Conservation (phyloP, 1,139 yeast species). For the Nakaseomyces uthaithaninus region DNA sequence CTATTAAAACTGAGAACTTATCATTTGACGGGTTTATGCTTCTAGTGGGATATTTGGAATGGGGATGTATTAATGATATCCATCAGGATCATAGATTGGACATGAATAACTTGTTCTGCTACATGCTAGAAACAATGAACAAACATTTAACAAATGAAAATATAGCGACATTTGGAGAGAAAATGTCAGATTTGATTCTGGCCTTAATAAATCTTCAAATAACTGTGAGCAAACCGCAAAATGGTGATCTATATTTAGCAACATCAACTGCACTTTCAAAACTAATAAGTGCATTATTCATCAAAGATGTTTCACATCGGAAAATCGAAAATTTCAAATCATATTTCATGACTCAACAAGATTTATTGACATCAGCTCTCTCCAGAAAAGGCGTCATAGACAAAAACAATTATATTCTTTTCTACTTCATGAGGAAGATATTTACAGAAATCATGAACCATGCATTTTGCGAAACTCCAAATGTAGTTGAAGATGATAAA, state of each 20-base stretch:
- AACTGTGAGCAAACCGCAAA: constrained; percentile 1
- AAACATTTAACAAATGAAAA: not conserved
- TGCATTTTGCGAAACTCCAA: not conserved
- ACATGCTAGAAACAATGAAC: constrained; percentile 2
- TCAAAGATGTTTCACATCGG: not conserved
- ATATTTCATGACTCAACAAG: constrained; percentile 3
- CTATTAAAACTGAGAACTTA: not conserved
- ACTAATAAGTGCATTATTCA: not conserved
- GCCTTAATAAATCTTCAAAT: not conserved
- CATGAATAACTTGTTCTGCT: constrained; percentile 2
- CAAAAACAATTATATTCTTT: constrained; percentile 1
- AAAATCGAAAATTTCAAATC: constrained; percentile 1
- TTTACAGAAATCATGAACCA: not conserved
- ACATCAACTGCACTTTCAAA: not conserved
- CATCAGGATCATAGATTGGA: constrained; percentile 2
- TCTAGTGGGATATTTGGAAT: not conserved
- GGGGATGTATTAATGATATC: constrained; percentile 5
- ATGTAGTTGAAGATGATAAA: constrained; percentile 2
- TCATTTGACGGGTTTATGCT: constrained; percentile 1
- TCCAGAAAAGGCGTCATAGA: constrained; percentile 1
- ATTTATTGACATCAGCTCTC: not conserved
- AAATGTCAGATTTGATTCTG: not conserved
- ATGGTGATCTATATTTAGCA: not conserved
- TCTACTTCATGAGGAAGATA: not conserved
- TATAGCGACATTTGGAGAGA: not conserved